Base-by-base conservation (phyloP, 805 yeast species). In the Candida pini region DNA sequence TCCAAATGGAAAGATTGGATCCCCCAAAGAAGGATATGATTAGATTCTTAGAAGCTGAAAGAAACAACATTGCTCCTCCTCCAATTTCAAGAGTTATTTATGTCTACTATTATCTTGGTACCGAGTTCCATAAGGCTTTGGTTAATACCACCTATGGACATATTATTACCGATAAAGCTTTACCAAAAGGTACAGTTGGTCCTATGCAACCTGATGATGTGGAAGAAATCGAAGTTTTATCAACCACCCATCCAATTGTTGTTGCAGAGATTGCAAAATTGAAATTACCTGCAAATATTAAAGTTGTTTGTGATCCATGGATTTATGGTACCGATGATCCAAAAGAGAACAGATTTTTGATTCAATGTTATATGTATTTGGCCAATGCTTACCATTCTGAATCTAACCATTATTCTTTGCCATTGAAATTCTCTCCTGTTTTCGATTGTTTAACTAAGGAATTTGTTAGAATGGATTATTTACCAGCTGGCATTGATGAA, bases 1-100 rank as follows among this genome's bases (percentile, higher is more conserved):
- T 73, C 33, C 83, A 76, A 54, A 61, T 79, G 40, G 90, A 81
- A 55, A 70, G 78, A 54, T 49, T 73, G 33, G 94, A 84, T 54
- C 95, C 95, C 19, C 89, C 94, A 40, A 84, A 85, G 69, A 63
- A 71, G 47, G 77, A 70, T 43, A 79, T 84, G 81, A 52, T 76
- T 44, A 72, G 69, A 48, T 83, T 69, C 58, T 64, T 84, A 44
- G 81, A 76, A 39, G 79, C 84, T 37, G 87, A 81, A 62, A 76
- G 71, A 47, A 61, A 67, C 28, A 75, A 76, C 19, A 56, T 57
- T 16, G 48, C 62, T 15, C 58, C 76, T 18, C 86, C 86, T 22
- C 53, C 47, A 13, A 74, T 84, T 38, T 72, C 89, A 23, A 76
- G 94, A 64, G 68, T 80, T 34, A 73, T 78, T 14, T 80, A 76